Percentiles rank a stretch among this genome's conserved stretches.
These are phyloP conservation scores for Monsonia emarginata DNA, from an alignment of 441 rosid species.

Conservation along the genomic window DNA sequence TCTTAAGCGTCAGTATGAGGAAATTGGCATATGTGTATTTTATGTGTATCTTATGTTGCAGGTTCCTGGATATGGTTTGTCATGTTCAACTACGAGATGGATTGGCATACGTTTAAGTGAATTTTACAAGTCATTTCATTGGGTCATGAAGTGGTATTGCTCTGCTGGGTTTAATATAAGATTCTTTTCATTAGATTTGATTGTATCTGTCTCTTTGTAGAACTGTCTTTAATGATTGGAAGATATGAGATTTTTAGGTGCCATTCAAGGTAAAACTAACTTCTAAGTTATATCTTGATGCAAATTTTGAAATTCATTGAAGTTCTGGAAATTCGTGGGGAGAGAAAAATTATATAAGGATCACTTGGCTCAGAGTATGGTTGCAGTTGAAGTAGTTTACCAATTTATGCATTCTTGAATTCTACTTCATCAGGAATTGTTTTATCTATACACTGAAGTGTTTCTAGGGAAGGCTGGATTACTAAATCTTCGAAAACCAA, in stretches of 20 bases:
- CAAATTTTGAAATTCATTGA: neutral
- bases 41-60: too few relatives aligned
- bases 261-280: too few relatives aligned
- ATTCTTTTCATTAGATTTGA: too few relatives aligned
- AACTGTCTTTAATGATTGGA: neutral
- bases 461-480: neutral
- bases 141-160: neutral
- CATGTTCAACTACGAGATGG: neutral
- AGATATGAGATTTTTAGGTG: neutral
- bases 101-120: neutral
- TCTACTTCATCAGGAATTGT: neutral
- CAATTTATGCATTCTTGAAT: neutral
- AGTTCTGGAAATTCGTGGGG: neutral
- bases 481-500: neutral
- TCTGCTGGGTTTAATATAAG: neutral
- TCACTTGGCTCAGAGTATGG: neutral
- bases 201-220: neutral
- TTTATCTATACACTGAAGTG: neutral
- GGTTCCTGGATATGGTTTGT: too few relatives aligned
- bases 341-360: neutral
- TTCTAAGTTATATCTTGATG: neutral
- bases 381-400: conserved; percentile 3
- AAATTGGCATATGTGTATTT: neutral
- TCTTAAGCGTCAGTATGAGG: neutral
- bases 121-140: neutral